Conservation (phyloP, 108 stramenopile species). For the Stephanodiscus triporus region DNA sequence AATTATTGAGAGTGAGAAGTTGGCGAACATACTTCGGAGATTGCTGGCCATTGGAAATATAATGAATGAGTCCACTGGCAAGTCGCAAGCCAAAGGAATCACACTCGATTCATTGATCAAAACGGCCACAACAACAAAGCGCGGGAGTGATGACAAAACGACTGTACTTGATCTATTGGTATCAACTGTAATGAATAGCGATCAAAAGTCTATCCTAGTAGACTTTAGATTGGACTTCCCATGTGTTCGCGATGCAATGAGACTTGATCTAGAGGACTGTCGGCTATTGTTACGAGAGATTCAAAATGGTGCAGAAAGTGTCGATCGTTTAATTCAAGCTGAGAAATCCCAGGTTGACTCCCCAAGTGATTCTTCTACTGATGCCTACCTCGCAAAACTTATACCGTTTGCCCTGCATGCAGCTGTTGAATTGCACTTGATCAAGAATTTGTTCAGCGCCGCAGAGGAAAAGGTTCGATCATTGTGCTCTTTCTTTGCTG, state of each 20-base stretch:
- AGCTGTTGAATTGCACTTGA: not conserved
- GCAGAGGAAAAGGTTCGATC: slow-evolving; percentile 10
- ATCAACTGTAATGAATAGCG: slow-evolving; percentile 22
- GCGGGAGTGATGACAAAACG: slow-evolving; percentile 52
- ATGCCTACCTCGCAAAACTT: slow-evolving; percentile 23
- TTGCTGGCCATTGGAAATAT: slow-evolving; percentile 49
- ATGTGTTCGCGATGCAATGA: slow-evolving; percentile 27
- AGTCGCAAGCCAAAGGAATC: slow-evolving; percentile 37
- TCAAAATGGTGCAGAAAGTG: slow-evolving; percentile 22
- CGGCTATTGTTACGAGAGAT: slow-evolving; percentile 22
- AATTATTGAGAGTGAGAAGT: slow-evolving; percentile 31
- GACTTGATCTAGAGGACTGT: slow-evolving; percentile 37
- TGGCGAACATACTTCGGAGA: slow-evolving; percentile 30
- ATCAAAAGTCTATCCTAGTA: slow-evolving; percentile 10
- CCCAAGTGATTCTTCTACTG: slow-evolving; percentile 8
- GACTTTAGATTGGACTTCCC: slow-evolving; percentile 34
- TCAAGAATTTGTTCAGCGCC: slow-evolving; percentile 18
- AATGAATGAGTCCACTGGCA: slow-evolving; percentile 42
- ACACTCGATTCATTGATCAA: slow-evolving; percentile 51
- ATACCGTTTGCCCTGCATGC: slow-evolving; percentile 33
- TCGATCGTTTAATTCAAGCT: slow-evolving; percentile 29
- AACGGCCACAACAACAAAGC: slow-evolving; percentile 44
- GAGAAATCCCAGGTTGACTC: slow-evolving; percentile 31
- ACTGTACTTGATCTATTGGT: slow-evolving; percentile 45
- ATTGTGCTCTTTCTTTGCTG: slow-evolving; percentile 42